phyloP scores from a whole-genome alignment of 1,284 basidiomycete species.

The Gomphus bonarii region DNA sequence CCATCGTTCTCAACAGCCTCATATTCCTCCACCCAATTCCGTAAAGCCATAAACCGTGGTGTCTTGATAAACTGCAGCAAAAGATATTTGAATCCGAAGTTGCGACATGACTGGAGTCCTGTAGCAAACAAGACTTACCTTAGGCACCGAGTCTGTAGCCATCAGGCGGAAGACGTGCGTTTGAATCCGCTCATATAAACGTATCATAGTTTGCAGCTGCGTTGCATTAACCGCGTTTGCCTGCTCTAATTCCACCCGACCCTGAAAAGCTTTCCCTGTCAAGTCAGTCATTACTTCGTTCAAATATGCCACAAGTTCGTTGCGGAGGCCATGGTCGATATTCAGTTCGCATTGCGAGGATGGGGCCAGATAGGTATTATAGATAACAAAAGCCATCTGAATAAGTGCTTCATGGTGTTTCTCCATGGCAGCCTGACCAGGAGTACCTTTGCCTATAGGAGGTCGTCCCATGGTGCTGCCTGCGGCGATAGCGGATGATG shows the following conservation, averaged over 20 bases:
- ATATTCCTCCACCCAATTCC: constrained; percentile 64
- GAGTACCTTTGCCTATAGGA: constrained; percentile 39
- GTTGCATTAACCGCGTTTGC: constrained; percentile 78
- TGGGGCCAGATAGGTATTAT: constrained; percentile 91
- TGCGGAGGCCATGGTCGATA: constrained; percentile 93
- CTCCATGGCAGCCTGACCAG: constrained; percentile 88
- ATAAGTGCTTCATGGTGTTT: constrained; percentile 93
- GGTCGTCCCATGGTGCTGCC: constrained; percentile 14
- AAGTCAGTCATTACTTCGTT: constrained; percentile 72
- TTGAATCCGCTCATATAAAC: constrained; percentile 93
- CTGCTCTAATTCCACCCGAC: constrained; percentile 71
- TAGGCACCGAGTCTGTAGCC: constrained; percentile 96
- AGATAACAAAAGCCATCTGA: constrained; percentile 89
- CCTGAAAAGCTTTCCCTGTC: constrained; percentile 69
- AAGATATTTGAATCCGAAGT: constrained; percentile 5
- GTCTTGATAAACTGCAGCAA: constrained; percentile 70
- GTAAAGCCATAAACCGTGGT: constrained; percentile 62
- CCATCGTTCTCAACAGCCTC: constrained; percentile 57
- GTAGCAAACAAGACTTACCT: constrained; percentile 37
- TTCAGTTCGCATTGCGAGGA: constrained; percentile 94
- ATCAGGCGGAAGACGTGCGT: constrained; percentile 94
- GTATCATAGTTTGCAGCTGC: constrained; percentile 89
- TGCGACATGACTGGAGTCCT: not conserved
- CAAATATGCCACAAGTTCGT: constrained; percentile 89
- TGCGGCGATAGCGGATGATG: constrained; percentile 79